These are phyloP conservation scores for Allomyces arbusculus DNA, from an alignment of 192 early-diverging fungal genomes.

Conservation along the genomic window DNA sequence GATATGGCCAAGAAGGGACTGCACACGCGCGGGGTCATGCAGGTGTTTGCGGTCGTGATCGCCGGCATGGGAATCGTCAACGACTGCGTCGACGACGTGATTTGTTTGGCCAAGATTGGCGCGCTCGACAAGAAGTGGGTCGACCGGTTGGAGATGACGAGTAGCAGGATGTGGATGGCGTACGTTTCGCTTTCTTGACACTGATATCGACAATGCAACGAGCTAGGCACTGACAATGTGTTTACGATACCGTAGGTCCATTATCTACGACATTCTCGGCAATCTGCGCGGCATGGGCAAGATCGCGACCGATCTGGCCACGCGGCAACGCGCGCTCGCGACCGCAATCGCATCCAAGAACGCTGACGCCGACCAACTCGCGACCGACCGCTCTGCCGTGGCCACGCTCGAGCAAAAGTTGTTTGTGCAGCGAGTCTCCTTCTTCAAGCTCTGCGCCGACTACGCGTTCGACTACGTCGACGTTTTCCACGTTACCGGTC, in stretches of 20 bases:
- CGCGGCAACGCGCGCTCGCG: slow-evolving; percentile 8
- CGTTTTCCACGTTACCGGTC: background rate
- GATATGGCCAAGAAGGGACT: slow-evolving; percentile 3
- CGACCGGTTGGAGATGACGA: slow-evolving; percentile 31
- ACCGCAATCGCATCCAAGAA: background rate
- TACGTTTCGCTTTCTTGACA: too few relatives aligned
- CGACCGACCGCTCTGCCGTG: background rate
- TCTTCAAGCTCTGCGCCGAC: slow-evolving; percentile 46
- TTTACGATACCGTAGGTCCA: slow-evolving; percentile 7
- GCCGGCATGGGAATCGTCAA: slow-evolving; percentile 33
- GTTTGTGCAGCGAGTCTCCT: slow-evolving; percentile 30
- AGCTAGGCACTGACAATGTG: too few relatives aligned
- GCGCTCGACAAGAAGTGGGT: slow-evolving; percentile 25
- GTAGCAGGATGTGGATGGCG: slow-evolving; percentile 48
- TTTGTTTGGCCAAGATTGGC: slow-evolving; percentile 48
- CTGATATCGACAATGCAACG: too few relatives aligned
- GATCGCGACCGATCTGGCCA: slow-evolving; percentile 9
- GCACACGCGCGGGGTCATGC: slow-evolving; percentile 4
- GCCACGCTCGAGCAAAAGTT: slow-evolving; percentile 20
- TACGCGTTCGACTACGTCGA: slow-evolving; percentile 36
- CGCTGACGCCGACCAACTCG: background rate
- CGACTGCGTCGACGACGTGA: slow-evolving; percentile 53
- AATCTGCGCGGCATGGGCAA: slow-evolving; percentile 16
- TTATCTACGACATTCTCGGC: slow-evolving; percentile 43
- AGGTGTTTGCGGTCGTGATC: slow-evolving; percentile 17